Evolutionary conservation across 345 rosid species (phyloP).

Genomic region (Brassica napus): DNA sequence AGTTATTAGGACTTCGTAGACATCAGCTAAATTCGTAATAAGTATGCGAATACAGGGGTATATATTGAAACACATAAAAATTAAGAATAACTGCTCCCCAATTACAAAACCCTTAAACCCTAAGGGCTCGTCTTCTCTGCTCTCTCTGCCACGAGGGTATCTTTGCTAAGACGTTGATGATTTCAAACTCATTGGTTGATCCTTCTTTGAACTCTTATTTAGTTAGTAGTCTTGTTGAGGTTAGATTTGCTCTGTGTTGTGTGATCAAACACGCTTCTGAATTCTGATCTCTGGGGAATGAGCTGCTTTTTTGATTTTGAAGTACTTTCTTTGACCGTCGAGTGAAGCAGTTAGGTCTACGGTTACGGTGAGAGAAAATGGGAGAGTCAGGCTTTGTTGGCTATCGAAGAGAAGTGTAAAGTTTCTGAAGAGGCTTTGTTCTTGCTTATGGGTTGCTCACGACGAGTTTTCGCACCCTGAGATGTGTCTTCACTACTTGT

Average conservation of each 20-base stretch:
- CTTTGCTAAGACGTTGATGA: constrained; percentile 42
- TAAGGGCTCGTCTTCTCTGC: not conserved
- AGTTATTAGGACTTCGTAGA: not conserved
- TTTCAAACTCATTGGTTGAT: constrained; percentile 50
- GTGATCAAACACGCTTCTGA: constrained; percentile 57
- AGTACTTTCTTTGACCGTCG: constrained; percentile 68
- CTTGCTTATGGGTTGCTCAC: constrained; percentile 75
- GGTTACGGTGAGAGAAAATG: constrained; percentile 63
- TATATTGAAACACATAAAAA: not conserved
- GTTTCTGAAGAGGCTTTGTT: constrained; percentile 68
- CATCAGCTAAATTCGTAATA: not conserved
- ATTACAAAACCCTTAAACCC: constrained; percentile 28
- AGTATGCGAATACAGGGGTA: constrained; percentile 10
- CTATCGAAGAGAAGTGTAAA: constrained; percentile 46
- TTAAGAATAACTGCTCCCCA: constrained; percentile 1
- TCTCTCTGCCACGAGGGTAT: no score
- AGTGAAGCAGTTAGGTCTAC: constrained; percentile 54
- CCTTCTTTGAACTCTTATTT: constrained; percentile 53
- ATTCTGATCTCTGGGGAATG: constrained; percentile 45
- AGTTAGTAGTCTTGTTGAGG: constrained; percentile 48
- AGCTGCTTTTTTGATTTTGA: constrained; percentile 62
- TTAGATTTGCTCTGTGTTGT: constrained; percentile 68
- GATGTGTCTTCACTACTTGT: constrained; percentile 75
- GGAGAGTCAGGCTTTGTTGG: constrained; percentile 67
- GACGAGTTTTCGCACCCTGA: constrained; percentile 71